These are phyloP conservation scores for Spathaspora hagerdaliae DNA, from an alignment of 805 yeast genomes.

Conservation along the genomic window DNA sequence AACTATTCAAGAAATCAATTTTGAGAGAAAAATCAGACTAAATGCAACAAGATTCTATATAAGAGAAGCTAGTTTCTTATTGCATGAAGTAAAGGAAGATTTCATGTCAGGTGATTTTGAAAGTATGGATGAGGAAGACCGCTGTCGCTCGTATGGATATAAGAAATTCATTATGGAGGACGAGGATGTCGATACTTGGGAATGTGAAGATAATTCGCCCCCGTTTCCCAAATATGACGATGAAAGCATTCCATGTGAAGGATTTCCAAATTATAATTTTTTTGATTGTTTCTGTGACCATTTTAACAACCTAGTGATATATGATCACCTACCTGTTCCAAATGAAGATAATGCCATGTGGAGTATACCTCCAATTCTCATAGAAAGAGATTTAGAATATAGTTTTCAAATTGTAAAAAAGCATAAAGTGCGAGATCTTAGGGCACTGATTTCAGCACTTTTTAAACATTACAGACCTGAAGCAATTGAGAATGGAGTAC, in stretches of 20 bases:
- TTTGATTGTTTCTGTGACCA: neutral
- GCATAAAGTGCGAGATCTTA: neutral
- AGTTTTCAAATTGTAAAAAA: too few relatives aligned
- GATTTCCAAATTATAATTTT: neutral
- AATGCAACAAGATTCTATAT: slow-evolving; percentile 3
- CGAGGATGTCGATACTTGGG: too few relatives aligned
- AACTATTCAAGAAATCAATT: neutral
- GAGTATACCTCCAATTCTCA: neutral
- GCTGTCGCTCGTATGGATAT: neutral
- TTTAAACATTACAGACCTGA: too few relatives aligned
- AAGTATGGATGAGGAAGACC: neutral
- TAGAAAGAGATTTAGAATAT: neutral
- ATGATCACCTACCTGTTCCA: neutral
- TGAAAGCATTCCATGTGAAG: slow-evolving; percentile 2
- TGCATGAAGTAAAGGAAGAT: neutral
- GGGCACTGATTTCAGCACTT: neutral
- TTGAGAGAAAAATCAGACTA: slow-evolving; percentile 1
- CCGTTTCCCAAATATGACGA: slow-evolving; percentile 1
- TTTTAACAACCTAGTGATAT: too few relatives aligned
- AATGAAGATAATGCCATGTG: neutral
- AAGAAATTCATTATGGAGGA: too few relatives aligned
- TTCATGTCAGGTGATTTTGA: neutral
- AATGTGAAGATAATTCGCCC: neutral
- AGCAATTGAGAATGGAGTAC: too few relatives aligned
- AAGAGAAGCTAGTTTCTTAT: neutral